These are phyloP conservation scores for Parachlorella kessleri DNA, from an alignment of 139 green algal species.

Conservation along the genomic window DNA sequence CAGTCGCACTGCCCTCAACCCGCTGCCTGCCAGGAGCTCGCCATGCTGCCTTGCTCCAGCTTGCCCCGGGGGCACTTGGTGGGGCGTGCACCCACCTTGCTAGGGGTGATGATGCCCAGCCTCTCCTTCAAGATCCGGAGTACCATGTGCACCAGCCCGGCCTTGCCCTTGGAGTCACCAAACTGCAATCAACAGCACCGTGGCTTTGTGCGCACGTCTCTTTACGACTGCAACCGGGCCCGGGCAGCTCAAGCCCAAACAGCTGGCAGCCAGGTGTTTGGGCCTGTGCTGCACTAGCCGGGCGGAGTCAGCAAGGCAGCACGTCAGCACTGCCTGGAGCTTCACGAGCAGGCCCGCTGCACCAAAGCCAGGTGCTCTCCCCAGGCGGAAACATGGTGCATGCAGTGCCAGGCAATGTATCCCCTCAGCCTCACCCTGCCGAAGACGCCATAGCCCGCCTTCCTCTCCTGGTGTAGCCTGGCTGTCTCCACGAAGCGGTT, in stretches of 20 bases:
- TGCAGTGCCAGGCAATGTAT: too few relatives aligned
- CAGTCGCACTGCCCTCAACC: too few relatives aligned
- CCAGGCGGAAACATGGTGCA: not conserved
- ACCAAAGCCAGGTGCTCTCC: not conserved
- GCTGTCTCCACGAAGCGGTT: conserved; percentile 69
- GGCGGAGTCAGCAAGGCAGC: not conserved
- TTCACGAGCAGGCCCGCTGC: not conserved
- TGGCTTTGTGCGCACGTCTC: too few relatives aligned
- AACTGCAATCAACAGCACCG: too few relatives aligned
- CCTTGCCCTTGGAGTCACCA: conserved; percentile 30
- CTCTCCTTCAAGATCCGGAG: conserved; percentile 10
- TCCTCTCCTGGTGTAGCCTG: conserved; percentile 44
- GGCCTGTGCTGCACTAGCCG: not conserved
- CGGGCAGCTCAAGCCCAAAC: not conserved
- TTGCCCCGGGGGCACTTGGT: too few relatives aligned
- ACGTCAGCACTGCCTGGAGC: not conserved
- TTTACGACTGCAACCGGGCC: not conserved
- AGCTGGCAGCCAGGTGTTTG: too few relatives aligned
- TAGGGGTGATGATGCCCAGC: conserved; percentile 18
- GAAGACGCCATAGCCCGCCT: conserved; percentile 39
- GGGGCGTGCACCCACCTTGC: too few relatives aligned
- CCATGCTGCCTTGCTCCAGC: too few relatives aligned
- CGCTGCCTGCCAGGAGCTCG: too few relatives aligned
- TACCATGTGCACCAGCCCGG: conserved; percentile 17
- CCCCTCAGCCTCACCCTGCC: conserved; percentile 9